Conservation (phyloP, 345 rosid genomes). For the Clarkia xantiana region DNA sequence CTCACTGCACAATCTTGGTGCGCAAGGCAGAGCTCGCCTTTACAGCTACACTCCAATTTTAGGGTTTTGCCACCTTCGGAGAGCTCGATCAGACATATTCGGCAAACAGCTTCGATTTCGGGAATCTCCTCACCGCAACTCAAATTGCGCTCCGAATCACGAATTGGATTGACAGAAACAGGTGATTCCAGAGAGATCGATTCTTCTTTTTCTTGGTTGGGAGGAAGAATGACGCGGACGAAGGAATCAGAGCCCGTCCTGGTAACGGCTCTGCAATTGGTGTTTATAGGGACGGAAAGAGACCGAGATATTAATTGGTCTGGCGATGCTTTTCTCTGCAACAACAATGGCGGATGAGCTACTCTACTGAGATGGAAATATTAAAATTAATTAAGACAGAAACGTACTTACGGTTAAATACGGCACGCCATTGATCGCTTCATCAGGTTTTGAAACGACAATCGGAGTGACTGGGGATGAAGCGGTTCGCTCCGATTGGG, state of each 20-base stretch:
- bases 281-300: constrained; percentile 62
- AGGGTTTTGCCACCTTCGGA: constrained; percentile 93
- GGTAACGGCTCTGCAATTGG: constrained; percentile 45
- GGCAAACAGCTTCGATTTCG: constrained; percentile 88
- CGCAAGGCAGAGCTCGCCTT: constrained; percentile 91
- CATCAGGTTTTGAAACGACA: constrained; percentile 26
- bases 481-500: constrained; percentile 62
- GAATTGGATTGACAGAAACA: neutral
- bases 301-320: constrained; percentile 43
- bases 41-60: constrained; percentile 97
- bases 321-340: constrained; percentile 44
- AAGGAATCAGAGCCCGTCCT: constrained; percentile 57
- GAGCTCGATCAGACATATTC: constrained; percentile 80
- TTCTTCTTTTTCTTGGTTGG: constrained; percentile 59
- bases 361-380: too few species aligned
- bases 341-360: neutral
- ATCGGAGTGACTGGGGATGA: constrained; percentile 61
- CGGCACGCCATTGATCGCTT: constrained; percentile 23
- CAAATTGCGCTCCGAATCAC: constrained; percentile 26
- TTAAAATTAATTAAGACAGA: too few species aligned
- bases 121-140: constrained; percentile 76
- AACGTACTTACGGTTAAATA: constrained; percentile 38
- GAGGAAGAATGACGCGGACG: constrained; percentile 75
- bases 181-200: neutral
- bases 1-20: constrained; percentile 87